Conservation (phyloP, 2,329 filamentous ascomycete genomes). For the Hymenoscyphus linearis region DNA sequence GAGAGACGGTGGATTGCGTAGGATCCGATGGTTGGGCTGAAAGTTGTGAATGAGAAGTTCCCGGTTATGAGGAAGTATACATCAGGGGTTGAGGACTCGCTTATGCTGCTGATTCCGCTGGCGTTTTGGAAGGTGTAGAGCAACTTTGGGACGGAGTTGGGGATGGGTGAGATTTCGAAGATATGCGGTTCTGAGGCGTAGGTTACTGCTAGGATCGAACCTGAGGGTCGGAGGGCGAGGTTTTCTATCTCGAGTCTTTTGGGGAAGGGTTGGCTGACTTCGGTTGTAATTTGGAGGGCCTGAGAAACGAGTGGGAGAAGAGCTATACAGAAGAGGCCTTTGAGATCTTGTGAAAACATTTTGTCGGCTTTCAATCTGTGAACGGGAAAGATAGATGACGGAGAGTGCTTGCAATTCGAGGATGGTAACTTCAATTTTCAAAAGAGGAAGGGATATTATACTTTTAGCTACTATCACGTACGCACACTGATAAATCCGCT, state of each 20-base stretch:
- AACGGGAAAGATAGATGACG: neutral
- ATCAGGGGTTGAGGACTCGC: conserved; percentile 5
- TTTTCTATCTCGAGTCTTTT: conserved; percentile 31
- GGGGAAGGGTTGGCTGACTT: conserved; percentile 6
- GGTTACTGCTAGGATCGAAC: conserved; percentile 30
- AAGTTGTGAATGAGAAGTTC: conserved; percentile 7
- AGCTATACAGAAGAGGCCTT: neutral
- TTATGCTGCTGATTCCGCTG: conserved; percentile 6
- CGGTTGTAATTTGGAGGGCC: neutral
- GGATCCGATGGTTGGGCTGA: neutral
- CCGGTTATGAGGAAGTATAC: conserved; percentile 10
- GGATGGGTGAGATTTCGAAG: conserved; percentile 18
- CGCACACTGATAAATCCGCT: neutral
- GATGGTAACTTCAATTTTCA: neutral
- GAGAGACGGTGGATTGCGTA: conserved; percentile 3
- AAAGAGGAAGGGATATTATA: neutral
- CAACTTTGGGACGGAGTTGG: conserved; percentile 19
- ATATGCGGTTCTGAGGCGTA: conserved; percentile 19
- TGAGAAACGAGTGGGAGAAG: neutral
- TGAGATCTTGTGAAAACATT: neutral
- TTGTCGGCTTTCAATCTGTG: neutral
- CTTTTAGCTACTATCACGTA: neutral
- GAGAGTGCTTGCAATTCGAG: neutral
- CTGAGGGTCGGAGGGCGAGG: conserved; percentile 31
- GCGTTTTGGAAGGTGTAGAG: conserved; percentile 7